Base-by-base conservation (phyloP, 1,284 basidiomycete genomes). In the Pseudozyma sp. region DNA sequence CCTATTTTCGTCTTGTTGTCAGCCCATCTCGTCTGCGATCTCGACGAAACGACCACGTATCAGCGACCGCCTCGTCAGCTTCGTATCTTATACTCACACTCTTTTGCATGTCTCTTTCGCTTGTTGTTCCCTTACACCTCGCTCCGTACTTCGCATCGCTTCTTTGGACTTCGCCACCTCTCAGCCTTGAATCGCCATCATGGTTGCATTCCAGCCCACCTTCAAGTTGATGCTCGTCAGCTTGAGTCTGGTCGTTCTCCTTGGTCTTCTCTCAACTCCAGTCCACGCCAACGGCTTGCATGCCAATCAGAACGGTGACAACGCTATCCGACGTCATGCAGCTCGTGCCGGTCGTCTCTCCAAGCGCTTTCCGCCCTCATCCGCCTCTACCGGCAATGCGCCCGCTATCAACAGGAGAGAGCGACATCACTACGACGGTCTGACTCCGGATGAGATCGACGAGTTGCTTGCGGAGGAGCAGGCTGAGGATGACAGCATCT, bases 151-250 rank as follows among this genome's bases (percentile, higher is more conserved):
- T 31, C 5, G 14, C 47, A 40, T 43, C 34, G 18, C 39, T 31
- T 31, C 25, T 31, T 31, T 31, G 8, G 19, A 36, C 38, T 38
- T 31, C 44, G 31, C 51, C 38, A 13, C 47, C 14, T 44, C n/a
- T 14, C 1, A n/a, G 19, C 19, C 1, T 48, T 39, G 3, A 3
- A n/a, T 40, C 53, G 13, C 12, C 57, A 48, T 36, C 68, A 70
- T 70, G 68, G 68, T 65, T 8, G 56, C 52, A 18, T 70, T 70
- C 43, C 68, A 64, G 14, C 58, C 68, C 10, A 42, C 39, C 5
- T 65, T 70, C 51, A 60, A 61, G 61, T 61, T 70, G 35, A 54
- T 70, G 68, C 58, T 70, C 42, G 61, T 70, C 68, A 70, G 68
- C 62, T 49, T 70, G 31, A 49, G 58, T 10, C 39, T 70, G 3